These are phyloP conservation scores for Bryoerythrophyllum caledonicum DNA, from an alignment of 225 moss, liverwort and hornwort genomes.

Conservation along the genomic window DNA sequence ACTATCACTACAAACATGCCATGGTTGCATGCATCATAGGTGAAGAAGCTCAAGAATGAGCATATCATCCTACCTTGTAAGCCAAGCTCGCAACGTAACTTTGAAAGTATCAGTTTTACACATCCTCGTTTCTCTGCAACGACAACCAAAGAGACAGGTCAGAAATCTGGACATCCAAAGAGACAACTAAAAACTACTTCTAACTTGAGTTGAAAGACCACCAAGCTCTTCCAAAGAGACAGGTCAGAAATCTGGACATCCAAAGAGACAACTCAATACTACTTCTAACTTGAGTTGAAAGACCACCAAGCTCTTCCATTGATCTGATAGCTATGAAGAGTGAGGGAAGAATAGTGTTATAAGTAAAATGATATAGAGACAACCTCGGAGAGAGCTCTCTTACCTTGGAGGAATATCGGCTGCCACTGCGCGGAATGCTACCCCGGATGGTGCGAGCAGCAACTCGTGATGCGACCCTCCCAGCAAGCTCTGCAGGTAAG, in stretches of 20 bases:
- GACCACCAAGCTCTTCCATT: too few relatives aligned
- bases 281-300: too few relatives aligned
- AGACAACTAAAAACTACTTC: too few relatives aligned
- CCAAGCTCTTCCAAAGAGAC: background rate
- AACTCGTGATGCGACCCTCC: constrained; percentile 69
- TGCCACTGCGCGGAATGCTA: constrained; percentile 30
- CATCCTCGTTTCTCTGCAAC: constrained; percentile 27
- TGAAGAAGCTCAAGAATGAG: constrained; percentile 1
- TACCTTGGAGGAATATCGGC: constrained; percentile 35
- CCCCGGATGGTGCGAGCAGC: constrained; percentile 71
- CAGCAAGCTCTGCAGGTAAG: constrained; percentile 70
- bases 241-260: background rate
- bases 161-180: background rate
- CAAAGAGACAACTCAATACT: background rate
- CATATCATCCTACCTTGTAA: background rate
- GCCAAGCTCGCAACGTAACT: background rate
- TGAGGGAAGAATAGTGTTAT: too few relatives aligned
- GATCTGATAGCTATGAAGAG: too few relatives aligned
- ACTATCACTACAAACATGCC: constrained; percentile 7
- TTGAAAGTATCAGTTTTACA: background rate
- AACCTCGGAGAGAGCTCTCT: background rate
- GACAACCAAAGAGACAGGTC: background rate
- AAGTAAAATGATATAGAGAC: too few relatives aligned
- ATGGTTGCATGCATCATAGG: background rate
- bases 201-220: too few relatives aligned